Evolutionary conservation across 2,329 filamentous ascomycete species (phyloP).

Genomic region (Xylariaceae sp.): DNA sequence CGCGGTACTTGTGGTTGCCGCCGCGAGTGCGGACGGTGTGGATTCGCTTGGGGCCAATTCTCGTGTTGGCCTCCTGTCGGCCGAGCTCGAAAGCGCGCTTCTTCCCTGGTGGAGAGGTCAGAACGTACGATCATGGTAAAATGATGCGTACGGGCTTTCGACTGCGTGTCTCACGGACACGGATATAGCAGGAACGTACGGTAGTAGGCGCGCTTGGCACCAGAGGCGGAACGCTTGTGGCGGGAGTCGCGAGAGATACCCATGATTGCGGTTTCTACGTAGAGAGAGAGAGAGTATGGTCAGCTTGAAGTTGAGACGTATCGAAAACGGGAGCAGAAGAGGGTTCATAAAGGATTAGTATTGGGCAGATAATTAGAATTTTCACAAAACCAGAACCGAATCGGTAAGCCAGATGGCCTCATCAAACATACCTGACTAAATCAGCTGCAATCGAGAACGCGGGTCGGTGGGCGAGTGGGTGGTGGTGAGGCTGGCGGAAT

Average conservation of each 20-base stretch:
- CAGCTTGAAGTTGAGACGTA: constrained; percentile 6
- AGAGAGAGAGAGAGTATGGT: constrained; percentile 25
- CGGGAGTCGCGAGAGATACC: constrained; percentile 99
- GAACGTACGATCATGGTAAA: constrained; percentile 63
- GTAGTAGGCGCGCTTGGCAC: constrained; percentile 96
- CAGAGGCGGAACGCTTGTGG: constrained; percentile 99
- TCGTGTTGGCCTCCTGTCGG: constrained; percentile 98
- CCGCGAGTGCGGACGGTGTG: constrained; percentile 96
- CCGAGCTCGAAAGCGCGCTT: constrained; percentile 99
- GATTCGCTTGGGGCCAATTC: constrained; percentile 96
- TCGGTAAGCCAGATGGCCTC: neutral
- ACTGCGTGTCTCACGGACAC: constrained; percentile 29
- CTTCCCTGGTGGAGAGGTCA: constrained; percentile 82
- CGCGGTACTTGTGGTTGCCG: constrained; percentile 99
- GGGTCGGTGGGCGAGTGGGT: constrained; percentile 22
- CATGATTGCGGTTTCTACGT: constrained; percentile 77
- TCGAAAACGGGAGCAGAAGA: neutral
- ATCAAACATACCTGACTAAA: constrained; percentile 34
- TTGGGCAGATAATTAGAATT: neutral
- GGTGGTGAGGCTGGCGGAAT: constrained; percentile 28
- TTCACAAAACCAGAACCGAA: constrained; percentile 1
- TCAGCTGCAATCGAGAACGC: constrained; percentile 33
- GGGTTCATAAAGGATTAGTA: neutral
- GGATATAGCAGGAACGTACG: constrained; percentile 59
- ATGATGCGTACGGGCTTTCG: constrained; percentile 67